phyloP scores from a whole-genome alignment of 2,329 filamentous ascomycete genomes.

The Diaporthe sp. region DNA sequence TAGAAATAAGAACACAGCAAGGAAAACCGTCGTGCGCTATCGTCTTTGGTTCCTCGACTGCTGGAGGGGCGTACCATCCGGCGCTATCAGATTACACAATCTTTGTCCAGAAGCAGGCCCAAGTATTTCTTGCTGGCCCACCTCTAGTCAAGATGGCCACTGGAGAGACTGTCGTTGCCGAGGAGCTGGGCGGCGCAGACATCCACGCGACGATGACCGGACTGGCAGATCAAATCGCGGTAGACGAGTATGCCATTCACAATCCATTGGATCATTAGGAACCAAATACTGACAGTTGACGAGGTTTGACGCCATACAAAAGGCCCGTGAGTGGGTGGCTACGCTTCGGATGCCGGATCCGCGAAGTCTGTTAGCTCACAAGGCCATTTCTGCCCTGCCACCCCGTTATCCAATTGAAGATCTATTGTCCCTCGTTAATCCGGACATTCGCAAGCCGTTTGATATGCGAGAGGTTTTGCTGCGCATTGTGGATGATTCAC shows the following conservation, averaged over 20 bases:
- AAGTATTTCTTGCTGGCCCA: slow-evolving; percentile 1
- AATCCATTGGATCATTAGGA: not conserved
- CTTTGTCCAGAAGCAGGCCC: not conserved
- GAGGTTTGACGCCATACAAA: slow-evolving; percentile 8
- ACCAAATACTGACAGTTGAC: too few relatives aligned
- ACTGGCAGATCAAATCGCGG: not conserved
- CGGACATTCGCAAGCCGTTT: not conserved
- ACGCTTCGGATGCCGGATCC: not conserved
- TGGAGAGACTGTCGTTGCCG: not conserved
- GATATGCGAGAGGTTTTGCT: slow-evolving; percentile 8
- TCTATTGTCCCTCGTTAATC: not conserved
- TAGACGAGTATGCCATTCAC: not conserved
- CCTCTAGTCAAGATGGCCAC: slow-evolving; percentile 13
- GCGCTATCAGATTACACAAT: slow-evolving; percentile 3
- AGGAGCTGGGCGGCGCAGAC: not conserved
- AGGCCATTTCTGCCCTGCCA: not conserved
- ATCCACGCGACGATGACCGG: not conserved
- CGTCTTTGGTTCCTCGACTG: slow-evolving; percentile 2
- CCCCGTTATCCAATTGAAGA: not conserved
- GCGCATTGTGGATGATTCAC: slow-evolving; percentile 6
- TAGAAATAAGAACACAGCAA: slow-evolving; percentile 5
- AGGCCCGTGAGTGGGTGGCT: slow-evolving; percentile 3
- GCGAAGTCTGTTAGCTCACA: not conserved
- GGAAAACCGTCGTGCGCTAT: not conserved
- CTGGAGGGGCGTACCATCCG: not conserved